Base-by-base conservation (phyloP, 768 basidiomycete species). In the Rhodosporidiobolus odoratus region DNA sequence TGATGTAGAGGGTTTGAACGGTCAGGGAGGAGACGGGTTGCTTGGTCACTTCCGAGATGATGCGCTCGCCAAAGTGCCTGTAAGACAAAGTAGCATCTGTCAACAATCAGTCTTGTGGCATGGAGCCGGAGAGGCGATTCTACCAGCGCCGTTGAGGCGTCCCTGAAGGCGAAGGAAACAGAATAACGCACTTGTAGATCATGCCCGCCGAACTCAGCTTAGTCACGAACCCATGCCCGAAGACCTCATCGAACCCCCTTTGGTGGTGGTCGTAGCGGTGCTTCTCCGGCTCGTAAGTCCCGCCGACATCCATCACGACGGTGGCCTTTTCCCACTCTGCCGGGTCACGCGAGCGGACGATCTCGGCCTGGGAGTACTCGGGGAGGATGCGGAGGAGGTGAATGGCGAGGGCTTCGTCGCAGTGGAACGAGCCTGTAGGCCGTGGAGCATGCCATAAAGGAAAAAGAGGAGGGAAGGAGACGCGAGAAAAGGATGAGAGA, bases 241-340 rank as follows among this genome's bases (percentile, higher is more conserved):
- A 96, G 34, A 90, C 85, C 78, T 95, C 90, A 10, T 82, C 83
- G 79, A 99, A 99, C 0, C 89, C 93, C 50, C 94, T 86, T 77
- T 99, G 95, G 78, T 99, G 95, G 78, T 99, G 95, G 80, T 99
- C 95, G 79, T 92, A 99, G 47, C 89, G 84, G 62, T 88, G 85
- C 65, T 83, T 86, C 69, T 81, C 81, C 77, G 87, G 86, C 65
- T 95, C 91, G 79, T 97, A 99, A 32, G 90, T 84, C 10, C 90
- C 93, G 16, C 96, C 94, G 59, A 99, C 77, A 78, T 99, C 95
- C 32, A 98, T 92, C 38, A 99, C 90, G 77, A 99, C 92, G 78
- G 93, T 88, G 79, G 94, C 93, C 10, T 86, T 83, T 69, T 87
- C 87, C 41, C 94, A 84, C 23, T 87, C 75, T 17, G 82, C 83